Percentiles rank a stretch among this genome's conserved stretches.
These are phyloP conservation scores for Metarhizium anisopliae DNA, from an alignment of 2,329 filamentous ascomycete species.

Conservation along the genomic window DNA sequence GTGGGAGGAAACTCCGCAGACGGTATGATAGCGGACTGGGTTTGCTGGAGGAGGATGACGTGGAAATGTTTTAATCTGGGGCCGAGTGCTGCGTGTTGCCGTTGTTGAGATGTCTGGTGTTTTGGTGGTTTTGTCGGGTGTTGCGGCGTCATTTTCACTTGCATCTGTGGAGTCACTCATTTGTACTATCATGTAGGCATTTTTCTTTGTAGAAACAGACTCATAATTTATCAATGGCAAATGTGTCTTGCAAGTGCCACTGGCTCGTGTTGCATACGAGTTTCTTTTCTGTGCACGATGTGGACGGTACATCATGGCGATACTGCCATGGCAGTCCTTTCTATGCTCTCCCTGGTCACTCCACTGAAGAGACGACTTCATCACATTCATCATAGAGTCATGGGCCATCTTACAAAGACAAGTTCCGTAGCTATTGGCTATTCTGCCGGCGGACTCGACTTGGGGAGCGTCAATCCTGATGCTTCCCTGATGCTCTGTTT, in stretches of 20 bases:
- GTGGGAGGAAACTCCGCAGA: slow-evolving; percentile 31
- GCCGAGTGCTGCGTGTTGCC: background rate
- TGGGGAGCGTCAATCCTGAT: too few relatives aligned
- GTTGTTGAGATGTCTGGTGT: background rate
- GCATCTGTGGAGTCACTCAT: background rate
- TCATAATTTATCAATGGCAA: background rate
- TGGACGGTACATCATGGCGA: too few relatives aligned
- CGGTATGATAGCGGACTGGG: slow-evolving; percentile 47
- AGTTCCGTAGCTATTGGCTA: too few relatives aligned
- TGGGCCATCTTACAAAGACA: too few relatives aligned
- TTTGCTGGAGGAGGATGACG: slow-evolving; percentile 44
- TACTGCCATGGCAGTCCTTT: too few relatives aligned
- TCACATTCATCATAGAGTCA: too few relatives aligned
- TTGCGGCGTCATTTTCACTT: background rate
- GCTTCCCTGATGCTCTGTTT: too few relatives aligned
- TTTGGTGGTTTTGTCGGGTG: background rate
- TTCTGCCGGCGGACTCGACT: too few relatives aligned
- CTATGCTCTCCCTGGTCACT: too few relatives aligned
- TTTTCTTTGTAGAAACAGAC: background rate
- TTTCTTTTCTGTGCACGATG: background rate
- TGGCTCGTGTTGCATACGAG: background rate
- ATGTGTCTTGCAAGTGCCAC: background rate
- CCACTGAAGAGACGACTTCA: too few relatives aligned
- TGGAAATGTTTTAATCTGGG: slow-evolving; percentile 13
- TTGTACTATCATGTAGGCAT: background rate